These are phyloP conservation scores for Colletotrichum sp. DNA, from an alignment of 2,329 filamentous ascomycete species.

Conservation along the genomic window DNA sequence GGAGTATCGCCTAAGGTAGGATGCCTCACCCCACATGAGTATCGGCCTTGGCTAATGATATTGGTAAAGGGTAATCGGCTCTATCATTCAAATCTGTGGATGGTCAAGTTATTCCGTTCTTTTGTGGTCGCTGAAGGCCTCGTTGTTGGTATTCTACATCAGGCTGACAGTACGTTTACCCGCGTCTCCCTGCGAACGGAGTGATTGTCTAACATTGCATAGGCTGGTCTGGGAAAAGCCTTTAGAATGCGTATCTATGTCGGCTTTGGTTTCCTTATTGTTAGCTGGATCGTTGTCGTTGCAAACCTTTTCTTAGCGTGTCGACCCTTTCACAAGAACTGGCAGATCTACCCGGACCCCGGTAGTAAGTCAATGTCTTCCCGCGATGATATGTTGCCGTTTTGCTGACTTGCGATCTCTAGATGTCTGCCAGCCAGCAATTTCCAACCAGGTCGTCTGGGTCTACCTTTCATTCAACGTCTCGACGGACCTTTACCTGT, in stretches of 20 bases:
- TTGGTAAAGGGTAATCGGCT: constrained; percentile 51
- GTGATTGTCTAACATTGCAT: neutral
- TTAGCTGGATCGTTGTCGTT: constrained; percentile 54
- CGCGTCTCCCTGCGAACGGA: fast-evolving
- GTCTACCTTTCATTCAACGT: constrained; percentile 20
- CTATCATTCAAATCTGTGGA: constrained; percentile 56
- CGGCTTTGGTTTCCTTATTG: constrained; percentile 53
- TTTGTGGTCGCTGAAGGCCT: constrained; percentile 58
- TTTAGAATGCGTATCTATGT: constrained; percentile 51
- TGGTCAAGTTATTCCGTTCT: constrained; percentile 60
- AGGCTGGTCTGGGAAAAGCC: constrained; percentile 39
- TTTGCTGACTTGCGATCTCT: neutral
- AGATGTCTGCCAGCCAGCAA: constrained; percentile 20
- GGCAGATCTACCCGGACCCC: constrained; percentile 65
- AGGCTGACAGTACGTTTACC: constrained; percentile 14
- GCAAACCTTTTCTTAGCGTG: constrained; percentile 59
- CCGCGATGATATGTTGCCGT: neutral
- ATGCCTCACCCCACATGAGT: fast-evolving
- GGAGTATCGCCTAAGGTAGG: constrained; percentile 47
- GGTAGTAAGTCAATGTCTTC: constrained; percentile 45
- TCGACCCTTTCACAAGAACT: constrained; percentile 56
- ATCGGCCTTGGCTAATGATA: neutral
- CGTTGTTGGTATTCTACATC: constrained; percentile 58
- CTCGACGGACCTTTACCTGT: constrained; percentile 21
- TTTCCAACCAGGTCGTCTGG: constrained; percentile 19